Evolutionary conservation across 192 early-diverging fungal genomes (phyloP).

Genomic region (Globomyces pollinis-pini): DNA sequence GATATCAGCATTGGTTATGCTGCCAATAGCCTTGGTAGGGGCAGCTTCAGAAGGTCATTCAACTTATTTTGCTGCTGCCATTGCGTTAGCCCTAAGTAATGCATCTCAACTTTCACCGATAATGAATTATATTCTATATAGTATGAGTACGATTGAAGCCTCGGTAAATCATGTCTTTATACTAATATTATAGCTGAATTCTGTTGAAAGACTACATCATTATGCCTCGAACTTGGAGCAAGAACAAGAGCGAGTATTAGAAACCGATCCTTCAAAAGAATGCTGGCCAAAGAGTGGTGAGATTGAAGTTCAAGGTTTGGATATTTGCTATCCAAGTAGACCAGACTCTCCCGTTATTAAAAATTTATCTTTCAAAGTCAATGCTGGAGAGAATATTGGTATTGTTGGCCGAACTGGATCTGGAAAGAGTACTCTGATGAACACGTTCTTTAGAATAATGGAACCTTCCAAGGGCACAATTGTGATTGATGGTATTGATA

Average conservation of each 20-base stretch:
- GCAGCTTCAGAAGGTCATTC: neutral
- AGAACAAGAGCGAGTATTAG: neutral
- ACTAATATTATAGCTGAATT: neutral
- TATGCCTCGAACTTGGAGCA: neutral
- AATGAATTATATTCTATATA: neutral
- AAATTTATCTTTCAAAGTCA: conserved; percentile 27
- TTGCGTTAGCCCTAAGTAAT: conserved; percentile 75
- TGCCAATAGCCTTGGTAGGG: neutral
- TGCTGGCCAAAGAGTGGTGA: conserved; percentile 36
- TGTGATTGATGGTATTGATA: conserved; percentile 17
- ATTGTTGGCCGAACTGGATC: conserved; percentile 41
- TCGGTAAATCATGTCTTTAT: neutral
- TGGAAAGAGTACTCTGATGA: conserved; percentile 37
- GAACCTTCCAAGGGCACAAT: conserved; percentile 43
- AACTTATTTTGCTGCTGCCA: conserved; percentile 59
- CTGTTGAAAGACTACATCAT: conserved; percentile 1
- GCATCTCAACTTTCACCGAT: conserved; percentile 50
- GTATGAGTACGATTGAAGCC: neutral
- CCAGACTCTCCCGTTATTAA: conserved; percentile 26
- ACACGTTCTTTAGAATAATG: conserved; percentile 51
- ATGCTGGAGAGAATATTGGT: conserved; percentile 35
- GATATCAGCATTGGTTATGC: conserved; percentile 58
- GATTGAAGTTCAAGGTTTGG: conserved; percentile 29
- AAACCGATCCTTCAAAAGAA: neutral
- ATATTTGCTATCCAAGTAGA: conserved; percentile 23